Conservation (phyloP, 768 basidiomycete genomes). For the Xerocomellus intermedius region DNA sequence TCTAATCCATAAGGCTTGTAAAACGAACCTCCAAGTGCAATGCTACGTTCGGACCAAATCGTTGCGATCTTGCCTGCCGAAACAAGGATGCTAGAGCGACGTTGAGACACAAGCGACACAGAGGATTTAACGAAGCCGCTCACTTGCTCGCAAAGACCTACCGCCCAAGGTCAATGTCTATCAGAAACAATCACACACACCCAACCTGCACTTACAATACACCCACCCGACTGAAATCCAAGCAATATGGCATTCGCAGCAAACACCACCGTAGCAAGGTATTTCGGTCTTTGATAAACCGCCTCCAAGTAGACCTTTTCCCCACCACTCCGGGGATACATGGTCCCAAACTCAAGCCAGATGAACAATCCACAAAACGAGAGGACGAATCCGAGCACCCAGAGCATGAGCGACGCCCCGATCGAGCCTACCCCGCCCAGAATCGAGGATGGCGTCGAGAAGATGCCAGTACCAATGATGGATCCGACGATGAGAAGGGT, state of each 20-base stretch:
- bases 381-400: conserved; percentile 59
- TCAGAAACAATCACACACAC: too few relatives aligned
- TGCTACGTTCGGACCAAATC: conserved; percentile 54
- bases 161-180: too few relatives aligned
- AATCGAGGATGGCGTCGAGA: conserved; percentile 61
- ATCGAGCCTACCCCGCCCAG: conserved; percentile 54
- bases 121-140: not conserved
- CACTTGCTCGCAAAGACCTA: conserved; percentile 39
- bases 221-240: conserved; percentile 42
- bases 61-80: conserved; percentile 39
- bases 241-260: conserved; percentile 47
- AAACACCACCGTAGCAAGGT: conserved; percentile 49
- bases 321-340: conserved; percentile 61
- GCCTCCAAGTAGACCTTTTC: conserved; percentile 65
- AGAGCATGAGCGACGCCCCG: conserved; percentile 61
- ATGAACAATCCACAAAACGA: conserved; percentile 61
- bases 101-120: not conserved
- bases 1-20: not conserved
- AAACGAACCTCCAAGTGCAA: conserved; percentile 51
- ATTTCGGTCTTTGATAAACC: conserved; percentile 46
- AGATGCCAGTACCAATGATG: conserved; percentile 66
- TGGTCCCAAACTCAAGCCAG: conserved; percentile 63
- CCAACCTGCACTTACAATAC: conserved; percentile 40
- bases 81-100: conserved; percentile 43
- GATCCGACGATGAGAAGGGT: conserved; percentile 56